Evolutionary conservation across 2,329 filamentous ascomycete genomes (phyloP).

Genomic region (Colletotrichum musicola): DNA sequence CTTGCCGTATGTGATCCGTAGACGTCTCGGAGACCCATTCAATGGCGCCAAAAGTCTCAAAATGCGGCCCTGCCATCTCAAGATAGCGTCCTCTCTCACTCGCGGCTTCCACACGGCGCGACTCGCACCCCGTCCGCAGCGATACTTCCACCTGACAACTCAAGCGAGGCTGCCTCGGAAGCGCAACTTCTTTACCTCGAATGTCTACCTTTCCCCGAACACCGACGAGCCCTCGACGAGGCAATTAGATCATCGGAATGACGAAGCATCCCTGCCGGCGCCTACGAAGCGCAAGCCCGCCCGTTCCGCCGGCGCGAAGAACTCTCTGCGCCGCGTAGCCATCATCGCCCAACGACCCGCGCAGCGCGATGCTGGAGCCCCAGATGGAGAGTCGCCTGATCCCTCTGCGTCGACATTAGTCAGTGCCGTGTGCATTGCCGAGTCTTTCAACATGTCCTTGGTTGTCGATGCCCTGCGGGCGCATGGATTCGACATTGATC

Average conservation of each 20-base stretch:
- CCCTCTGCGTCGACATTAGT: slow-evolving; percentile 60
- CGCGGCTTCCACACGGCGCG: slow-evolving; percentile 31
- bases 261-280: slow-evolving; percentile 2
- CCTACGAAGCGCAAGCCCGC: slow-evolving; percentile 60
- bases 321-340: slow-evolving; percentile 85
- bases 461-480: slow-evolving; percentile 68
- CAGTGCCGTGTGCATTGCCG: slow-evolving; percentile 72
- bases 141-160: slow-evolving; percentile 62
- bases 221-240: slow-evolving; percentile 45
- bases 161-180: slow-evolving; percentile 62
- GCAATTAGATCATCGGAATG: slow-evolving; percentile 22
- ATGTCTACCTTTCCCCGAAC: slow-evolving; percentile 64
- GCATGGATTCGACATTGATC: slow-evolving; percentile 73
- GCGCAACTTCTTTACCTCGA: slow-evolving; percentile 76
- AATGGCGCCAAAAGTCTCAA: slow-evolving; percentile 25
- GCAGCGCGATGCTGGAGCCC: slow-evolving; percentile 55
- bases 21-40: neutral
- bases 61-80: slow-evolving; percentile 35
- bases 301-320: slow-evolving; percentile 67
- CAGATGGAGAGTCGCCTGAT: slow-evolving; percentile 47
- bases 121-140: slow-evolving; percentile 40
- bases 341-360: slow-evolving; percentile 81
- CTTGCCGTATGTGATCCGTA: no score
- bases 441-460: slow-evolving; percentile 73
- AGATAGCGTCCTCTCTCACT: slow-evolving; percentile 30